A percentile compares a stretch with the other conserved stretches of the same genome.
Conservation (phyloP, 176 grass and related monocot genomes). For the Guadua angustifolia region DNA sequence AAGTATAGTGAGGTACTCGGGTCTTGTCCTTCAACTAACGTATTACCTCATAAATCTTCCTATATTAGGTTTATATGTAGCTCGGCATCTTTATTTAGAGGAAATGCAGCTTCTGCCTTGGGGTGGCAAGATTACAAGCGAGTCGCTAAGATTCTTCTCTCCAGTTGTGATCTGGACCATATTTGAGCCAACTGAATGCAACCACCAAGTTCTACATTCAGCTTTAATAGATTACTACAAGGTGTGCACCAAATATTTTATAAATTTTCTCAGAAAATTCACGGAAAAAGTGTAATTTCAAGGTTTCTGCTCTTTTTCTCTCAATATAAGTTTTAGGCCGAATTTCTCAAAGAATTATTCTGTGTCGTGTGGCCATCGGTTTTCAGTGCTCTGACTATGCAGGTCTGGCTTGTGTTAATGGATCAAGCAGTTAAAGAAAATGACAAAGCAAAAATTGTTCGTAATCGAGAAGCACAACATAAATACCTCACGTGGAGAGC, state of each 20-base stretch:
- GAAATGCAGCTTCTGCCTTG: slow-evolving; percentile 92
- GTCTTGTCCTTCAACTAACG: background rate
- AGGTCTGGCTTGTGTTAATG: slow-evolving; percentile 81
- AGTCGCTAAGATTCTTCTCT: slow-evolving; percentile 92
- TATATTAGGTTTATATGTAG: slow-evolving; percentile 57
- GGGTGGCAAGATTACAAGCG: slow-evolving; percentile 94
- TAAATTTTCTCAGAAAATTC: background rate
- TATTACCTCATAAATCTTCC: slow-evolving; percentile 9
- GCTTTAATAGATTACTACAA: slow-evolving; percentile 87
- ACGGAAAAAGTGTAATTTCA: background rate
- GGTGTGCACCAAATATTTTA: slow-evolving; percentile 19
- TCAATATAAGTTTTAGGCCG: background rate
- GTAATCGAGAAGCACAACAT: slow-evolving; percentile 72
- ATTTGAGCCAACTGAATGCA: slow-evolving; percentile 63
- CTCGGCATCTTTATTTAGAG: slow-evolving; percentile 63
- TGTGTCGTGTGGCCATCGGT: background rate
- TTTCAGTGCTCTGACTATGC: slow-evolving; percentile 6
- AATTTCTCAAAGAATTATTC: slow-evolving; percentile 19
- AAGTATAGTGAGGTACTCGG: slow-evolving; percentile 76
- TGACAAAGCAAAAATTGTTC: slow-evolving; percentile 23
- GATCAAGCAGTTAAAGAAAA: slow-evolving; percentile 62
- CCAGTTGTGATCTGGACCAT: slow-evolving; percentile 85
- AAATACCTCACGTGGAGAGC: slow-evolving; percentile 87
- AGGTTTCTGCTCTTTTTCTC: background rate
- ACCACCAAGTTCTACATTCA: slow-evolving; percentile 58